Evolutionary conservation across 441 rosid genomes (phyloP).

Genomic region (Erodium trifolium): DNA sequence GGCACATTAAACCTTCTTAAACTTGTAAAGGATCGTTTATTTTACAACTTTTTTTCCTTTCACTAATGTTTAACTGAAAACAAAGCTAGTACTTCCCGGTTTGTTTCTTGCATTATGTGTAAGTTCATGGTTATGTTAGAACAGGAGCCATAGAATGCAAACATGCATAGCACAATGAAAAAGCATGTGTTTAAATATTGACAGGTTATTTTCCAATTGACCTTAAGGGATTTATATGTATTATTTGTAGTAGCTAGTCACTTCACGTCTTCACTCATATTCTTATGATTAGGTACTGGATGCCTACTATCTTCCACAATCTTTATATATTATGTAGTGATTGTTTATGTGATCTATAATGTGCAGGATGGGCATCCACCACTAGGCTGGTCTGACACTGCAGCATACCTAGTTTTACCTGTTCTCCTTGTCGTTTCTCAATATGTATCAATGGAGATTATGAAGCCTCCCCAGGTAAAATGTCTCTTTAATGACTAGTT

Average conservation of each 20-base stretch:
- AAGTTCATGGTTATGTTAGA: not conserved
- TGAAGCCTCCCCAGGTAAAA: conserved; percentile 92
- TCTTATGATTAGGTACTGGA: not conserved
- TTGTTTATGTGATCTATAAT: conserved; percentile 9
- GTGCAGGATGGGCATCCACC: conserved; percentile 93
- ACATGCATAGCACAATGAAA: not conserved
- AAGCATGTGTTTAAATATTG: not conserved
- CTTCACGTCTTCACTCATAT: no score
- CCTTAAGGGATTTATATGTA: not conserved
- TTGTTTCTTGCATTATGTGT: not conserved
- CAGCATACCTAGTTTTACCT: conserved; percentile 91
- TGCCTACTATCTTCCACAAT: not conserved
- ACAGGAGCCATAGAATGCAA: not conserved
- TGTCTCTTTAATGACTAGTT: conserved; percentile 5
- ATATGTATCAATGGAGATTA: conserved; percentile 86
- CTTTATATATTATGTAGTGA: not conserved
- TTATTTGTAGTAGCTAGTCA: no score
- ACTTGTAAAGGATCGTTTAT: not conserved
- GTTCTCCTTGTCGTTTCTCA: conserved; percentile 82
- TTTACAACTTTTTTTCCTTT: not conserved
- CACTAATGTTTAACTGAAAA: no score
- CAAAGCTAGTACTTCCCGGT: no score
- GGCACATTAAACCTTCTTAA: not conserved
- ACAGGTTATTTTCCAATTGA: not conserved
- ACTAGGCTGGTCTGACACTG: conserved; percentile 83